These are phyloP conservation scores for Cryptosporidium felis DNA, from an alignment of 169 alveolate genomes.

Conservation along the genomic window DNA sequence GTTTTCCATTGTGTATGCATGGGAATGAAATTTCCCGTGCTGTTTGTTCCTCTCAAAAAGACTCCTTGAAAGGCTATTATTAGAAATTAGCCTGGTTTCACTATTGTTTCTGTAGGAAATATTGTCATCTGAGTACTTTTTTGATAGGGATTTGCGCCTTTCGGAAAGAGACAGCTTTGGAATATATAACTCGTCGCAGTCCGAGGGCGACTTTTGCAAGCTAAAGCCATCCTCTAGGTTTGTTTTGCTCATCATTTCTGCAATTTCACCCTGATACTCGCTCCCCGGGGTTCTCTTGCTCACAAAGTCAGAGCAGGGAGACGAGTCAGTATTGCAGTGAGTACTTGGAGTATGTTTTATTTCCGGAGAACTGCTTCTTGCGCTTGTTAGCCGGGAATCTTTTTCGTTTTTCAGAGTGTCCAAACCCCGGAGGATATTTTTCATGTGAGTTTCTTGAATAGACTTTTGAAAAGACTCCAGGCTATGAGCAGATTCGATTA, in stretches of 20 bases:
- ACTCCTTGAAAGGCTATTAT: neutral
- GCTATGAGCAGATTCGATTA: slow-evolving; percentile 15
- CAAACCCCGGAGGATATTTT: slow-evolving; percentile 13
- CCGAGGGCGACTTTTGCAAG: no score
- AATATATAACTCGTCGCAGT: neutral
- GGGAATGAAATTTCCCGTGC: slow-evolving; percentile 16
- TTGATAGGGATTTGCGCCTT: neutral
- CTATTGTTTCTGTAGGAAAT: neutral
- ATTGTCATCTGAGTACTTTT: neutral
- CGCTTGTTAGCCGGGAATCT: neutral
- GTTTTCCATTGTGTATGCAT: slow-evolving; percentile 51
- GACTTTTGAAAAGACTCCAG: neutral
- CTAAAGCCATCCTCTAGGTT: no score
- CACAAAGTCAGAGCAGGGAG: neutral
- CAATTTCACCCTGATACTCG: no score
- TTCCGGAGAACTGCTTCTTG: slow-evolving; percentile 6
- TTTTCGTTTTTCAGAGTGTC: neutral
- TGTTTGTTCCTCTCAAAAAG: neutral
- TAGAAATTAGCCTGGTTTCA: neutral
- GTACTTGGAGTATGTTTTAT: slow-evolving; percentile 39
- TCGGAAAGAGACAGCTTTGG: slow-evolving; percentile 10
- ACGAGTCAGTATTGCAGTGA: slow-evolving; percentile 40
- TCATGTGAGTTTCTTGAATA: neutral
- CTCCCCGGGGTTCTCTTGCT: no score
- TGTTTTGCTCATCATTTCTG: no score